These are phyloP conservation scores for Incumbomyces lentus DNA, from an alignment of 2,329 filamentous ascomycete genomes.

Conservation along the genomic window DNA sequence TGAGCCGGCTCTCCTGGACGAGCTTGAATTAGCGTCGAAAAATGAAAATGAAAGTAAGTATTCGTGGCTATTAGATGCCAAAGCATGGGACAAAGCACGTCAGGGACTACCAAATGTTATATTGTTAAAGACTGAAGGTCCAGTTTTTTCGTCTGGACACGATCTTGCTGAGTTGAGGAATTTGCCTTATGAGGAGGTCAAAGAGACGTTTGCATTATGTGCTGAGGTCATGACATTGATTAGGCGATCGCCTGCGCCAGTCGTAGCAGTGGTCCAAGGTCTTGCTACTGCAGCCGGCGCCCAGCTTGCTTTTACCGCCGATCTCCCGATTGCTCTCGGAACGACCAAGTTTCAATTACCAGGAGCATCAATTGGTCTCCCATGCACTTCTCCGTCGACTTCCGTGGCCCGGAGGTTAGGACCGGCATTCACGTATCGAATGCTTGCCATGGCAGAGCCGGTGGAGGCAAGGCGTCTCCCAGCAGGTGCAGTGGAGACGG, in stretches of 20 bases:
- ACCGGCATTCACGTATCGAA: constrained; percentile 17
- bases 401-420: constrained; percentile 16
- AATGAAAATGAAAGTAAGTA: constrained; percentile 8
- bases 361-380: constrained; percentile 17
- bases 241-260: constrained; percentile 17
- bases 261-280: constrained; percentile 19
- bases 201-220: constrained; percentile 20
- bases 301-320: constrained; percentile 18
- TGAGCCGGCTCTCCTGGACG: constrained; percentile 14
- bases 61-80: constrained; percentile 15
- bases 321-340: constrained; percentile 15
- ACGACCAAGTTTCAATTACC: constrained; percentile 18
- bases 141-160: constrained; percentile 20
- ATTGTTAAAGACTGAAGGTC: constrained; percentile 18
- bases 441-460: constrained; percentile 18
- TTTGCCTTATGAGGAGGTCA: constrained; percentile 18
- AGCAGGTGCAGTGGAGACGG: constrained; percentile 15
- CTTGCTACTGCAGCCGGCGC: constrained; percentile 19
- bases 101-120: constrained; percentile 17
- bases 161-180: constrained; percentile 17
- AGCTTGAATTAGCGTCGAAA: constrained; percentile 14
- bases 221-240: constrained; percentile 21
- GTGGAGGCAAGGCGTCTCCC: constrained; percentile 17
- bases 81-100: constrained; percentile 17
- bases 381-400: constrained; percentile 19